phyloP scores from a whole-genome alignment of 345 rosid genomes.

The Ceriops tagal region DNA sequence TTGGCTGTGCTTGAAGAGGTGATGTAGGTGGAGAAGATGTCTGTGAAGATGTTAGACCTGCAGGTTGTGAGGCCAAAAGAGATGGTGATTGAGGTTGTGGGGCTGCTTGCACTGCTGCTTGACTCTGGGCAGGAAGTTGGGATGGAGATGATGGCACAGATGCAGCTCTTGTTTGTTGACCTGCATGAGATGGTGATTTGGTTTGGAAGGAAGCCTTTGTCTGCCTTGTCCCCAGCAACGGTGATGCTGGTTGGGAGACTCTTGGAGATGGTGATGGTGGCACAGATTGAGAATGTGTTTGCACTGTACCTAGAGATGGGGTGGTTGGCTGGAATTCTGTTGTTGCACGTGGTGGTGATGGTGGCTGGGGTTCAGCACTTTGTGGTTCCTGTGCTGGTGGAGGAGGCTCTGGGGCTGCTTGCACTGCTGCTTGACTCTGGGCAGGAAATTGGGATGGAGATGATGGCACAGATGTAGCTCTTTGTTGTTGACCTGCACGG shows the following conservation, averaged over 20 bases:
- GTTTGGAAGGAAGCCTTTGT: conserved; percentile 11
- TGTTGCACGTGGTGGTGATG: background rate
- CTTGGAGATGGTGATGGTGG: conserved; percentile 26
- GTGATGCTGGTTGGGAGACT: conserved; percentile 20
- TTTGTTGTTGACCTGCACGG: conserved; percentile 25
- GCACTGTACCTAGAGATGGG: conserved; percentile 19
- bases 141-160: conserved; percentile 21
- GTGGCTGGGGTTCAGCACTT: conserved; percentile 17
- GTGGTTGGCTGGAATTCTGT: conserved; percentile 3
- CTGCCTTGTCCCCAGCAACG: conserved; percentile 20
- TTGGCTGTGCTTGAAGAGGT: conserved; percentile 8
- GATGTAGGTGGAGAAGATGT: conserved; percentile 34
- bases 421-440: conserved; percentile 25
- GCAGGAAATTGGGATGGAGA: conserved; percentile 6
- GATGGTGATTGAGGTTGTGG: conserved; percentile 26
- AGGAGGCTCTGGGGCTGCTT: conserved; percentile 25
- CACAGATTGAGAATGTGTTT: conserved; percentile 15
- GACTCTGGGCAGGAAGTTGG: conserved; percentile 14
- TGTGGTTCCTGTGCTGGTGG: background rate
- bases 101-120: conserved; percentile 20
- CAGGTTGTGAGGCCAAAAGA: conserved; percentile 6
- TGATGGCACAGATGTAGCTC: conserved; percentile 22
- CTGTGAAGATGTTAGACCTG: conserved; percentile 15
- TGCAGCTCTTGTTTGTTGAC: conserved; percentile 22
- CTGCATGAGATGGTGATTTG: conserved; percentile 29